These are phyloP conservation scores for Aegilops umbellulata DNA, from an alignment of 176 grass and related monocot genomes.

Conservation along the genomic window DNA sequence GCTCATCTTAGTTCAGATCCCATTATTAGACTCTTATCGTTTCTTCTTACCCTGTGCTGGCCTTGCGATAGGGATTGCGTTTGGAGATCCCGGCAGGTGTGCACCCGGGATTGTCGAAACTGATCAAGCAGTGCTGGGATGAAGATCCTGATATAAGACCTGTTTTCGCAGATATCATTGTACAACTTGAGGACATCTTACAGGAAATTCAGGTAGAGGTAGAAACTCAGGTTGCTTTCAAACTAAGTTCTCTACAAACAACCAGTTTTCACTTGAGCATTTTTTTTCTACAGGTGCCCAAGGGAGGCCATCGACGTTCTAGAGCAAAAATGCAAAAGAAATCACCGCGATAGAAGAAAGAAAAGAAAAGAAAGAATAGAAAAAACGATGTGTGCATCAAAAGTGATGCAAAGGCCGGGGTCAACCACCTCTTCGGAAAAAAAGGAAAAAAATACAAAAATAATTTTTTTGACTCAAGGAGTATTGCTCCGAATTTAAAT, in stretches of 20 bases:
- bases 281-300: constrained; percentile 36
- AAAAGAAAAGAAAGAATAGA: not conserved
- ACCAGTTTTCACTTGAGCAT: not conserved
- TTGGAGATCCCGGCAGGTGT: constrained; percentile 49
- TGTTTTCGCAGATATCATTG: constrained; percentile 56
- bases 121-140: constrained; percentile 70
- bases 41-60: not conserved
- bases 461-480: no score
- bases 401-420: no score
- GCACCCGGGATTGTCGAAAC: constrained; percentile 47
- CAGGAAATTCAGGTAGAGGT: constrained; percentile 51
- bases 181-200: constrained; percentile 65
- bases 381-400: no score
- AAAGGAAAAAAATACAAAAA: no score
- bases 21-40: not conserved
- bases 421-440: no score
- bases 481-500: not conserved
- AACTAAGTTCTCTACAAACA: not conserved
- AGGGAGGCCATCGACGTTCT: constrained; percentile 24
- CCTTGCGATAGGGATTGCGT: constrained; percentile 59
- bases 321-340: constrained; percentile 66
- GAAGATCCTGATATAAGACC: constrained; percentile 52
- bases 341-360: constrained; percentile 25
- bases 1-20: not conserved
- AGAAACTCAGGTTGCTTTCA: not conserved